Base-by-base conservation (phyloP, 2,329 filamentous ascomycete species). In the Ophiosphaerella herpotricha region DNA sequence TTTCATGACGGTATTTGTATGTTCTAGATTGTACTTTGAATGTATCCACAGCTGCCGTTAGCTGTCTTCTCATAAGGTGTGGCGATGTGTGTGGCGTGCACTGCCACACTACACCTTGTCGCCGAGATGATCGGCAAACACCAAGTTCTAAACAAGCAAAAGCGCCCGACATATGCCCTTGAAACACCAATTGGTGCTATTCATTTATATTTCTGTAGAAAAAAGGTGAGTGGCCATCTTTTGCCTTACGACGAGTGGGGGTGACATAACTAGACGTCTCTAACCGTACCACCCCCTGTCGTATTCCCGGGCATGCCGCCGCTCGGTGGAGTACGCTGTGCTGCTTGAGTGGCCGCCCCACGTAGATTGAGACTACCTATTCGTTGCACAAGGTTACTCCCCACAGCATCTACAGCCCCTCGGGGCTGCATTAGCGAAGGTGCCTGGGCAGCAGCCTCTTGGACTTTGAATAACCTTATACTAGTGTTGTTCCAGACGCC, bases 401-500 rank as follows among this genome's bases (percentile, higher is more conserved):
- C 93, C 1, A 97, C 91, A 0, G 91, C 92, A 74, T 97, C 93
- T 2, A 97, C 92, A 1, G 93, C 93, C 0, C 92, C 93, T 51
- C 91, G 84, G 0, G 94, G 94, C 31, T 89, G 91, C 21, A 91
- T 85, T 54, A 99, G 74, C 11, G 87, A 91, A 3, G 92, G 91
- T 0, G 92, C 89, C 59, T 88, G 82, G 1, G 90, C 83, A 2
- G 87, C 89, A 13, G 88, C 89, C 68, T 95, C 90, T 71, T 96
- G 91, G 2, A 97, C 91, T 42, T 85, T 86, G 76, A 99, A 99
- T 12, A 99, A 79, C 68, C 88, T 89, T 71, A 99, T 90, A 2
- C 80, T 80, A 1, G 94, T 97, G 32, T 91, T 89, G 67, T 93
- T 97, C 93, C 94, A 99, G 1, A 97, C 86, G 7, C 94, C 93